Base-by-base conservation (phyloP, 2,329 filamentous ascomycete genomes). In the Dothistroma pini region DNA sequence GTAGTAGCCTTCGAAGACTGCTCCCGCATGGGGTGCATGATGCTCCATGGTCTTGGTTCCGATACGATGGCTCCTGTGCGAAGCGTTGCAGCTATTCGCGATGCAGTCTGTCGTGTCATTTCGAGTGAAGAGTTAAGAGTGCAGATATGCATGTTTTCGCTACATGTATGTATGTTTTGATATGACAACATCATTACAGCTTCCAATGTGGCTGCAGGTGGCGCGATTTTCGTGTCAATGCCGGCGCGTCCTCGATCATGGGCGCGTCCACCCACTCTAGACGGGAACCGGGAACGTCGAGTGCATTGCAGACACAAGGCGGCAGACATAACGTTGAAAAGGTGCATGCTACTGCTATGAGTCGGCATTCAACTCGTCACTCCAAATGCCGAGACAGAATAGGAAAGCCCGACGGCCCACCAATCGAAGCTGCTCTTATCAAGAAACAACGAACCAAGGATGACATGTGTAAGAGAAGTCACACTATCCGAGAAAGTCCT, bases 1-100 rank as follows among this genome's bases (percentile, higher is more conserved):
- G 70, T 82, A 82, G 70, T 76, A 81, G 38, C 80, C 57, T 69
- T 83, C 80, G 65, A 83, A 82, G 34, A 71, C 72, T 31, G 78
- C 68, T 35, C 58, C 64, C 0, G 65, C 65, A 62, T 82, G 80
- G 1, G 80, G 80, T 7, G 61, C 63, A 53, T 73, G 65, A 64
- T 80, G 77, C 59, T 81, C 74, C 74, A 78, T 78, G 19, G n/a
- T 47, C 32, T 21, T 10, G 5, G 14, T 19, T 21, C 12, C 6
- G n/a, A 10, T 4, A 16, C 11, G 29, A 10, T 21, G 19, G 2
- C 10, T 11, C 6, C 21, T 25, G 21, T 8, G 21, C 12, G 21
- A n/a, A 44, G 41, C 8, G 41, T 6, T 44, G 35, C 35, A 38
- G 16, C 3, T 4, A 10, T 16, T 16, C n/a, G 41, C 41, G 41